phyloP scores from a whole-genome alignment of 495 filamentous ascomycete species.

The Annulohypoxylon moriforme region DNA sequence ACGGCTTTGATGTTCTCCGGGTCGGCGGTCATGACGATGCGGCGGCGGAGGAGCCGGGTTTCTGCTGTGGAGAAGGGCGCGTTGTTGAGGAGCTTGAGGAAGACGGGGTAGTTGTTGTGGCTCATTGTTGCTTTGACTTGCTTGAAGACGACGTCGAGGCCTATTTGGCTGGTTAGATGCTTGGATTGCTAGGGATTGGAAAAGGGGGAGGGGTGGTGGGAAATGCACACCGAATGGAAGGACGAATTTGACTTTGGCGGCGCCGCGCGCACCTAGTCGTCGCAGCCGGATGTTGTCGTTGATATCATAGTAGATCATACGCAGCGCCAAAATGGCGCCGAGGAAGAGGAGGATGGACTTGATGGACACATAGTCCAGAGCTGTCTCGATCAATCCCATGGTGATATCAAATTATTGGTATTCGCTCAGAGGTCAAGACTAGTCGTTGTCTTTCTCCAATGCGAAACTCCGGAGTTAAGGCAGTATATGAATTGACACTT shows the following conservation, averaged over 20 bases:
- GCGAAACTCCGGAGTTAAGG: background rate
- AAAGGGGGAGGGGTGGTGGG: background rate
- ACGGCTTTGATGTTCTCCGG: conserved; percentile 90
- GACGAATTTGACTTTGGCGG: conserved; percentile 25
- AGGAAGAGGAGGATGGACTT: conserved; percentile 45
- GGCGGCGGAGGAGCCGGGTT: conserved; percentile 63
- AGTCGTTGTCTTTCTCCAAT: background rate
- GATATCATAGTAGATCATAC: conserved; percentile 44
- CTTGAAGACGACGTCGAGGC: conserved; percentile 69
- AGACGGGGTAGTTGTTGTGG: conserved; percentile 69
- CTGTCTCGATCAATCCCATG: conserved; percentile 57
- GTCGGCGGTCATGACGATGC: conserved; percentile 73
- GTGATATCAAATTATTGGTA: background rate
- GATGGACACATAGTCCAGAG: conserved; percentile 52
- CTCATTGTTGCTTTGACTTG: conserved; percentile 61
- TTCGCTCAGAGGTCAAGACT: background rate
- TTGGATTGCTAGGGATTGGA: conserved; percentile 24
- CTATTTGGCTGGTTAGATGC: conserved; percentile 55
- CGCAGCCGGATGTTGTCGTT: conserved; percentile 55
- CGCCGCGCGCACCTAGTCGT: conserved; percentile 54
- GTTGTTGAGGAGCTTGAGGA: conserved; percentile 61
- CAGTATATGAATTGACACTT: background rate
- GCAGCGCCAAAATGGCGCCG: conserved; percentile 45
- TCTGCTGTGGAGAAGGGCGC: conserved; percentile 68
- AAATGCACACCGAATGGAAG: conserved; percentile 43